phyloP scores from a whole-genome alignment of 2,329 filamentous ascomycete species.

The Microsporum canis region DNA sequence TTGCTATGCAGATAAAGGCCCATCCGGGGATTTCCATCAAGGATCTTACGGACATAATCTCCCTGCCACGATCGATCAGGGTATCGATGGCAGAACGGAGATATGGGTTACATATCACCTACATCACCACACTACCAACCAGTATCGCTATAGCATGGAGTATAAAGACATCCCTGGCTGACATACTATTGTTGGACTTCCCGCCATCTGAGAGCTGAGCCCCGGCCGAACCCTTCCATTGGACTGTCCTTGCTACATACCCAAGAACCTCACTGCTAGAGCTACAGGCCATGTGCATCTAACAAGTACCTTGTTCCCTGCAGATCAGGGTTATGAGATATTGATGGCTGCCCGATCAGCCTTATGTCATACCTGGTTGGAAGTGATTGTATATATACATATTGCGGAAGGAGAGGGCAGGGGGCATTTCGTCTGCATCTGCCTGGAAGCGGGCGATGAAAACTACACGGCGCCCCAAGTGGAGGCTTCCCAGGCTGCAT shows the following conservation, averaged over 20 bases:
- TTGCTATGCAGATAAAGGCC: not conserved
- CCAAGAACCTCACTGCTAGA: not conserved
- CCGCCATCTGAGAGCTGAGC: not conserved
- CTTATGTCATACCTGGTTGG: not conserved
- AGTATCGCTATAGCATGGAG: not conserved
- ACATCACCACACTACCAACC: not conserved
- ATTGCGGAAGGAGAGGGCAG: not conserved
- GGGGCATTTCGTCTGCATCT: not conserved
- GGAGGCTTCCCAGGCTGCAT: not conserved
- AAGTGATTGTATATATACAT: not conserved
- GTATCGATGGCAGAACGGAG: not conserved
- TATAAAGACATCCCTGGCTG: not conserved
- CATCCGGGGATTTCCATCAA: not conserved
- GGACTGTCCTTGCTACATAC: not conserved
- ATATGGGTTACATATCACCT: not conserved
- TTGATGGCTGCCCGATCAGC: not conserved
- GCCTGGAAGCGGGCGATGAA: not conserved
- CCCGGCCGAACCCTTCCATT: not conserved
- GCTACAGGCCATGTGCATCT: slow-evolving; percentile 2
- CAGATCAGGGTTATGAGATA: not conserved
- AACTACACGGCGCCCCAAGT: not conserved
- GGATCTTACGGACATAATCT: not conserved
- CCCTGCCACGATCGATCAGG: not conserved
- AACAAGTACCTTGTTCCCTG: not conserved
- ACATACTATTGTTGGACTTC: not conserved